phyloP scores from a whole-genome alignment of 2,329 filamentous ascomycete genomes.

The Emergomyces orientalis region DNA sequence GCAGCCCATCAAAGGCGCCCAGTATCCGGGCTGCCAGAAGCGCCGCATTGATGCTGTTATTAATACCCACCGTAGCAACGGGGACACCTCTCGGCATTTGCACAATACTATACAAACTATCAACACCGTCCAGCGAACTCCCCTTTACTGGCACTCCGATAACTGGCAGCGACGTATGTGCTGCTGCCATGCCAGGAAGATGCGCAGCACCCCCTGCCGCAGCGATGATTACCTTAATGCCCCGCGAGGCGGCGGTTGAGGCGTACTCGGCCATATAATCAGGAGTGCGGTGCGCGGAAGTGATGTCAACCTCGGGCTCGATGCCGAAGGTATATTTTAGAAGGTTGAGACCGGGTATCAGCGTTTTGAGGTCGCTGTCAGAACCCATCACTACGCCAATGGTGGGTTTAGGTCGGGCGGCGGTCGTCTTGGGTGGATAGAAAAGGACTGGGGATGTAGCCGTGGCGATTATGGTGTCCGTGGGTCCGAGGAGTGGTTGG shows the following conservation, averaged over 20 bases:
- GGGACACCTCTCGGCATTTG: constrained; percentile 66
- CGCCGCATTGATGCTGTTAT: constrained; percentile 69
- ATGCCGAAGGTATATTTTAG: constrained; percentile 36
- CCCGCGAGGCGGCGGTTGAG: constrained; percentile 51
- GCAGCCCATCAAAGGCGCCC: constrained; percentile 40
- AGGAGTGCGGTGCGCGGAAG: constrained; percentile 57
- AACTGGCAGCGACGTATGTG: constrained; percentile 61
- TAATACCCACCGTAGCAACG: constrained; percentile 67
- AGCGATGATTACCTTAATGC: constrained; percentile 65
- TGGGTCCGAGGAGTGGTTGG: constrained; percentile 62
- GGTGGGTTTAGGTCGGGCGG: constrained; percentile 20
- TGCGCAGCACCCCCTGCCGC: constrained; percentile 66
- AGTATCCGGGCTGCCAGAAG: constrained; percentile 62
- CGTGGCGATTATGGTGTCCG: constrained; percentile 67
- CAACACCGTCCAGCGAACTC: constrained; percentile 60
- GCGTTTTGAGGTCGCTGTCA: constrained; percentile 38
- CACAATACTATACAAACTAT: constrained; percentile 63
- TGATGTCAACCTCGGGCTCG: constrained; percentile 39
- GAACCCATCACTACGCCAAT: constrained; percentile 43
- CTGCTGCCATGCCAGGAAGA: constrained; percentile 65
- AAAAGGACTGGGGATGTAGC: constrained; percentile 28
- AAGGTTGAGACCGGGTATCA: constrained; percentile 38
- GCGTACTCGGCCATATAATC: constrained; percentile 60
- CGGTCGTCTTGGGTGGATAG: constrained; percentile 22
- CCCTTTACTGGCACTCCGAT: constrained; percentile 71